Percentiles rank a stretch among this genome's conserved stretches.
These are phyloP conservation scores for Penicillium psychrosexuale DNA, from an alignment of 2,329 filamentous ascomycete genomes.

Conservation along the genomic window DNA sequence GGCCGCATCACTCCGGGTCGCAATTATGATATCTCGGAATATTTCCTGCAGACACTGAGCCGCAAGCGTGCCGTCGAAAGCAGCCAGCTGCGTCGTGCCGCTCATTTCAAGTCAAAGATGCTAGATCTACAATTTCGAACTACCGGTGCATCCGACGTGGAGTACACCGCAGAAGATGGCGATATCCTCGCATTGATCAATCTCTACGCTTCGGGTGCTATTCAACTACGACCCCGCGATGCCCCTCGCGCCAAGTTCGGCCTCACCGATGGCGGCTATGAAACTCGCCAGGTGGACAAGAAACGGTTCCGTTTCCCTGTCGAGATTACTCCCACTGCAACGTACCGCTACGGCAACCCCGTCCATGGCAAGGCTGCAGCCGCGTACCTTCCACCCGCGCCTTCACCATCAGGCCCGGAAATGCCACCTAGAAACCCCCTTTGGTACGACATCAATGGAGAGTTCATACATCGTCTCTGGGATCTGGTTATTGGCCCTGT, in stretches of 20 bases:
- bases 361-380: constrained; percentile 19
- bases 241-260: constrained; percentile 47
- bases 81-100: constrained; percentile 40
- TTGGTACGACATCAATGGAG: constrained; percentile 50
- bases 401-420: constrained; percentile 1
- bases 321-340: constrained; percentile 36
- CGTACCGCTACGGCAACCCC: constrained; percentile 44
- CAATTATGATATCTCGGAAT: constrained; percentile 45
- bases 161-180: constrained; percentile 43
- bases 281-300: constrained; percentile 48
- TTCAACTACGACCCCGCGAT: constrained; percentile 39
- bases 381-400: constrained; percentile 13
- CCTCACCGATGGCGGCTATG: constrained; percentile 46
- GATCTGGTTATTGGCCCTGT: constrained; percentile 42
- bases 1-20: constrained; percentile 42
- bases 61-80: constrained; percentile 42
- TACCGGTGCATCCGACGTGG: constrained; percentile 31
- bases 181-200: constrained; percentile 45
- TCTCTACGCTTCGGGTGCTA: constrained; percentile 35
- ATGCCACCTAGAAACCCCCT: constrained; percentile 40
- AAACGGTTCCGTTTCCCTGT: constrained; percentile 42
- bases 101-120: constrained; percentile 41
- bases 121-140: constrained; percentile 41
- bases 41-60: constrained; percentile 40
- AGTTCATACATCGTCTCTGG: constrained; percentile 40